These are phyloP conservation scores for Termitomyces sp. DNA, from an alignment of 768 basidiomycete genomes.

Conservation along the genomic window DNA sequence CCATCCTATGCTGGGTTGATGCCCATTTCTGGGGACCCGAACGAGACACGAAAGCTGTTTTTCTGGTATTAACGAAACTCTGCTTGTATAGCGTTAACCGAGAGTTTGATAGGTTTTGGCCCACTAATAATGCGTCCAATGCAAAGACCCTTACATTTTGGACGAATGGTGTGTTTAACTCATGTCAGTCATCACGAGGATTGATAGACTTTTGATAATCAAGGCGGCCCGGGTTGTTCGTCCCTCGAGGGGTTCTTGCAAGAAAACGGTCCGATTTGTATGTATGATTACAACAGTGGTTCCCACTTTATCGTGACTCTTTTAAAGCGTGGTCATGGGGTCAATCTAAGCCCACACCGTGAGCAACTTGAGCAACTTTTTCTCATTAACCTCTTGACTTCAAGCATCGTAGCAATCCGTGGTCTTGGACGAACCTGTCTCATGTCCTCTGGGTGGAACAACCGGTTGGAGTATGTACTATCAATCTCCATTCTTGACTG, in stretches of 20 bases:
- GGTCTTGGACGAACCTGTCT: constrained; percentile 68
- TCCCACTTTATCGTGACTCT: neutral
- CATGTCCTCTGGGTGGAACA: constrained; percentile 68
- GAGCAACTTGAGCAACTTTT: constrained; percentile 2
- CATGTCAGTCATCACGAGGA: neutral
- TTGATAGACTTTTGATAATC: constrained; percentile 24
- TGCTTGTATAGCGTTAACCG: neutral
- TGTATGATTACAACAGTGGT: constrained; percentile 17
- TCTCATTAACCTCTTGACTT: neutral
- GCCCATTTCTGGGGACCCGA: constrained; percentile 50
- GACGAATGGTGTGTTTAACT: constrained; percentile 33
- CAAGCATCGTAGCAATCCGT: constrained; percentile 39
- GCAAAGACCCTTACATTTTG: constrained; percentile 61
- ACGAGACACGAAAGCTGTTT: constrained; percentile 59
- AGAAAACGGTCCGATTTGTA: constrained; percentile 58
- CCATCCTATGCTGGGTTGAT: constrained; percentile 65
- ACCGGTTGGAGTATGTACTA: constrained; percentile 48
- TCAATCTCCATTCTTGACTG: neutral
- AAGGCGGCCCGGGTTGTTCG: constrained; percentile 67
- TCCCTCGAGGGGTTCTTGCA: constrained; percentile 62
- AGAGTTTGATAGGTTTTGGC: constrained; percentile 56
- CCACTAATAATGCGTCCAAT: constrained; percentile 53
- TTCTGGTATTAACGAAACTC: constrained; percentile 26
- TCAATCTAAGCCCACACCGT: constrained; percentile 27
- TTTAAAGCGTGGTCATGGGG: constrained; percentile 46